Evolutionary conservation across 495 filamentous ascomycete species (phyloP).

Genomic region (Corynascus novoguineensis): DNA sequence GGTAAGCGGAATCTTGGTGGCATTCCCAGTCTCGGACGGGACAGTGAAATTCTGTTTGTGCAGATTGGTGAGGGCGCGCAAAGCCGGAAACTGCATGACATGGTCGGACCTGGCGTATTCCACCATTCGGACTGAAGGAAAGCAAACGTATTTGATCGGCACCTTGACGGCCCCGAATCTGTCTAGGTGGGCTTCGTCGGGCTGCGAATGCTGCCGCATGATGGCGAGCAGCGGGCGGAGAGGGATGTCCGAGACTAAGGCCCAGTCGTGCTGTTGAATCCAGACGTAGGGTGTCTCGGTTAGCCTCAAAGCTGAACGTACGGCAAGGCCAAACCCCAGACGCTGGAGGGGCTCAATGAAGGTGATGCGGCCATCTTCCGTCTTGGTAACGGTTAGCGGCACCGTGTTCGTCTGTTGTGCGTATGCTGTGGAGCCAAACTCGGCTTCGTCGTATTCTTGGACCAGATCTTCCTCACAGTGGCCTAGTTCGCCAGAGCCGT

Average conservation of each 20-base stretch:
- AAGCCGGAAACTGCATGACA: constrained; percentile 33
- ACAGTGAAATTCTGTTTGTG: constrained; percentile 34
- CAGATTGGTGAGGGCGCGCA: constrained; percentile 33
- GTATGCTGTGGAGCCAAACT: constrained; percentile 36
- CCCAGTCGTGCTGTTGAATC: constrained; percentile 49
- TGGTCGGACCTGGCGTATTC: constrained; percentile 40
- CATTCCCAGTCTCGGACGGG: constrained; percentile 4
- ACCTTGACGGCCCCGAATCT: not conserved
- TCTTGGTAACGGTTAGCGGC: constrained; percentile 30
- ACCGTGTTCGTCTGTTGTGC: constrained; percentile 31
- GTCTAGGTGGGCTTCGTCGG: not conserved
- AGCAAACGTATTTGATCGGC: constrained; percentile 39
- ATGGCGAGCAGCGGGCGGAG: constrained; percentile 33
- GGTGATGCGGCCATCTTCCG: constrained; percentile 30
- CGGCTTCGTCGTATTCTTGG: constrained; percentile 27
- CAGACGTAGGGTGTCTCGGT: constrained; percentile 42
- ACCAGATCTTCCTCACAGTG: constrained; percentile 15
- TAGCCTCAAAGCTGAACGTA: constrained; percentile 40
- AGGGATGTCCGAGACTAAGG: constrained; percentile 36
- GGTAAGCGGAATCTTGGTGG: constrained; percentile 35
- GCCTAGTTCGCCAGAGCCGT: not conserved
- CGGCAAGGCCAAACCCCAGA: constrained; percentile 42
- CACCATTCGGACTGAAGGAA: constrained; percentile 40
- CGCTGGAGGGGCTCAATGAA: constrained; percentile 41
- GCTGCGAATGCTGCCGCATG: constrained; percentile 29